A percentile compares a stretch with the other conserved stretches of the same genome.
Conservation (phyloP, 1,139 yeast genomes). For the Hyphopichia buzzinii region DNA sequence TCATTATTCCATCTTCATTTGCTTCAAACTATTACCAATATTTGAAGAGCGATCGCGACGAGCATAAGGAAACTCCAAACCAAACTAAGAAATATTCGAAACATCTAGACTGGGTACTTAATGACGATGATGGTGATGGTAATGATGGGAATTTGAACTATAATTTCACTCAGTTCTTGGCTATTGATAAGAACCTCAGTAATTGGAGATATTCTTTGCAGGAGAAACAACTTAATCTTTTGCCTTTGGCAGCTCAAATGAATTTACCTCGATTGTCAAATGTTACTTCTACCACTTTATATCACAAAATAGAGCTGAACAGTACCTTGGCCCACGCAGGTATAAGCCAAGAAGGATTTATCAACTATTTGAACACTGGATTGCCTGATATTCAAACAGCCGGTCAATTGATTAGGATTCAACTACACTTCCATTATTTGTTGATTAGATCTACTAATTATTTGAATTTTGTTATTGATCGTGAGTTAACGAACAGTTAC, state of each 20-base stretch:
- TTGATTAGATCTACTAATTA: constrained; percentile 46
- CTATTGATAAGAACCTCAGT: constrained; percentile 43
- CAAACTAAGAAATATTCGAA: constrained; percentile 25
- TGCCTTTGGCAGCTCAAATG: constrained; percentile 33
- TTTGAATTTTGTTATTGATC: constrained; percentile 46
- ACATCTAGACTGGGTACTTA: constrained; percentile 45
- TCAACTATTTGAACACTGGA: constrained; percentile 32
- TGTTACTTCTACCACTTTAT: constrained; percentile 26
- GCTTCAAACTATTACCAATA: constrained; percentile 50
- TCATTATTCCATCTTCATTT: constrained; percentile 49
- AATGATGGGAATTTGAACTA: constrained; percentile 51
- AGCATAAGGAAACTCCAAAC: constrained; percentile 12
- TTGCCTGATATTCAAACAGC: constrained; percentile 43
- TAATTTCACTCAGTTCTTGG: constrained; percentile 44
- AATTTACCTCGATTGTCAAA: constrained; percentile 31
- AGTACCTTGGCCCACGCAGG: constrained; percentile 18
- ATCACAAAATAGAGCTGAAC: constrained; percentile 27
- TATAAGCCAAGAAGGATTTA: constrained; percentile 28
- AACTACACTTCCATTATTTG: constrained; percentile 44
- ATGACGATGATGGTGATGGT: constrained; percentile 52
- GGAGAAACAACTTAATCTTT: constrained; percentile 25
- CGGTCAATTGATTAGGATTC: constrained; percentile 40
- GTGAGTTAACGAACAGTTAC: constrained; percentile 38
- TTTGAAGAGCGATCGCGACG: constrained; percentile 30
- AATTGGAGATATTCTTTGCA: constrained; percentile 44